A percentile compares a stretch with the other conserved stretches of the same genome.
phyloP scores from a whole-genome alignment of 1,284 basidiomycete species.

The Ceratobasidium papillatum region DNA sequence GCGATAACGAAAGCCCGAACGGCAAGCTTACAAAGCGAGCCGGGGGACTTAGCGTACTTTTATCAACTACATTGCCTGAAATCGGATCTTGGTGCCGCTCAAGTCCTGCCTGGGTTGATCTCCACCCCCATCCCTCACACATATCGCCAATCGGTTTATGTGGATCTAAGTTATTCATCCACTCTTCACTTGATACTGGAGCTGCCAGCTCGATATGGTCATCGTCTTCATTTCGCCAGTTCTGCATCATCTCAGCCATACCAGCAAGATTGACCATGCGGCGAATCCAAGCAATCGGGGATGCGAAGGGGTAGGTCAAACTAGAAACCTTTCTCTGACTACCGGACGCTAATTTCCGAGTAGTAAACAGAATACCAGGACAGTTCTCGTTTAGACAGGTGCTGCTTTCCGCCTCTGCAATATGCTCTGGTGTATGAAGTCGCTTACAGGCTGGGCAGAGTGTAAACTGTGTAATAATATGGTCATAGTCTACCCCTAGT shows the following conservation, averaged over 20 bases:
- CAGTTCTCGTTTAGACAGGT: neutral
- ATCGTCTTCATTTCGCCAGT: neutral
- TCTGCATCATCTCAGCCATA: neutral
- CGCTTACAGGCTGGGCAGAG: neutral
- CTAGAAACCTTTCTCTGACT: neutral
- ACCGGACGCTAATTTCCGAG: neutral
- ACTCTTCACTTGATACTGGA: neutral
- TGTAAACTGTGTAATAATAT: neutral
- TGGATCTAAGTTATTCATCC: constrained; percentile 9
- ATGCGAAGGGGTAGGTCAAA: constrained; percentile 1
- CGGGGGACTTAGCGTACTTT: neutral
- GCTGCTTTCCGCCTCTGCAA: neutral
- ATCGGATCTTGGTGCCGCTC: neutral
- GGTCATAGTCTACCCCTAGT: neutral
- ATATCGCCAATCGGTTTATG: neutral
- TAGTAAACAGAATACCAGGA: neutral
- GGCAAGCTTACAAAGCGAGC: constrained; percentile 12
- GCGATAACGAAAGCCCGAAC: neutral
- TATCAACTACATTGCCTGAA: neutral
- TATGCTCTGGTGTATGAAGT: neutral
- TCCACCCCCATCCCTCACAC: constrained; percentile 7
- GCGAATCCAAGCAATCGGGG: neutral
- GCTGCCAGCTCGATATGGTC: neutral
- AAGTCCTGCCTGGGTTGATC: neutral
- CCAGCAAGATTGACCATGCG: constrained; percentile 16